Evolutionary conservation across 1,139 yeast genomes (phyloP), one percentile per base, ranked within the genome.

Genomic region (Magnusiomyces starmeri): DNA sequence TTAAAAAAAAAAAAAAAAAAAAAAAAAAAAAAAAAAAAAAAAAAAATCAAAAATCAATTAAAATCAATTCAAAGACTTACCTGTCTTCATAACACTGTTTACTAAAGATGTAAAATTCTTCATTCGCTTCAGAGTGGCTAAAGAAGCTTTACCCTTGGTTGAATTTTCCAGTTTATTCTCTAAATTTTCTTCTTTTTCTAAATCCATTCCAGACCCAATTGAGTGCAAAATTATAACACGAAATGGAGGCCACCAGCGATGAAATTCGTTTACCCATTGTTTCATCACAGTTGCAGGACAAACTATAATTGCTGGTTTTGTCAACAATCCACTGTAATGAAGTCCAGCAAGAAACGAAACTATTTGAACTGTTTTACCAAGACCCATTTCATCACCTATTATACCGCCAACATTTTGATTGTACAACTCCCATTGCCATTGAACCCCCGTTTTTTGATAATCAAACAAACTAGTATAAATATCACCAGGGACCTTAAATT

Each of bases 171-270:
- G 65, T 42, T 70, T 69, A 42, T 71, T 72, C 55, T 81, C 85
- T 34, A 78, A 57, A 48, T 72, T 71, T 24, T 74, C 75, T 50
- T 72, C 81, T 54, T 82, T 85, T 12, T 70, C 68, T 27, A 67
- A 68, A 8, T 73, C 71, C 89, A 92, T 83, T 0, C 96, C 98
- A 1, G 89, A 74, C 0, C 99, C 98, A 48, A 89, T 92, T 3
- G 96, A 84, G 67, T 92, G 98, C 46, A 92, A 70, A 49, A 92
- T 88, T 2, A 86, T 82, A 18, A 92, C 82, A 54, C 98, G 70
- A 27, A 94, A 74, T 0, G 97, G 90, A 1, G 98, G 97, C 97
- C 97, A 92, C 98, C 98, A 92, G 48, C 84, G 77, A 62, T 92
- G 98, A 53, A 92, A 82, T 66, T 92, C 98, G 57, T 83, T 85